Conservation (phyloP, 2,329 filamentous ascomycete genomes). For the Bertia moriformis region DNA sequence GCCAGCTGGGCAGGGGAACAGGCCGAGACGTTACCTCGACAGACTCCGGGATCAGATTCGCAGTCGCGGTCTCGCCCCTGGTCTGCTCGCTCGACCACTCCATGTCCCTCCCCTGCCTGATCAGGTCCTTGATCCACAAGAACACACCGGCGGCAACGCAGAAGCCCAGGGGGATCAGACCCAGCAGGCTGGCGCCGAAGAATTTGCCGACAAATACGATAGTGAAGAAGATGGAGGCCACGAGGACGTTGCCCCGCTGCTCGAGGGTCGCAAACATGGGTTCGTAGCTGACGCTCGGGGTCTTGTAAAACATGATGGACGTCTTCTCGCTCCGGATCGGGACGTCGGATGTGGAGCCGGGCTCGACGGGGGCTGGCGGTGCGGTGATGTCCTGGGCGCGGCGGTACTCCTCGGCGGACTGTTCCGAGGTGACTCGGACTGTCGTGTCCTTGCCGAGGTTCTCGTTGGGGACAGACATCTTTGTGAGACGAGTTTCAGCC, state of each 20-base stretch:
- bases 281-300: conserved; percentile 76
- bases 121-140: conserved; percentile 78
- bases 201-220: conserved; percentile 67
- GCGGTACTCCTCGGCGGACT: conserved; percentile 69
- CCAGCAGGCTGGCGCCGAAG: conserved; percentile 65
- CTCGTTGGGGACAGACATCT: conserved; percentile 80
- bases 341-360: conserved; percentile 77
- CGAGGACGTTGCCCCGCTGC: conserved; percentile 56
- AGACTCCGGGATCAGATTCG: conserved; percentile 81
- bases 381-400: conserved; percentile 77
- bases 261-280: conserved; percentile 72
- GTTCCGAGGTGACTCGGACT: conserved; percentile 54
- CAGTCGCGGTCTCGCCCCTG: conserved; percentile 70
- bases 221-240: conserved; percentile 53
- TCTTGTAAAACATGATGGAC: conserved; percentile 89
- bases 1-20: no score
- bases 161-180: conserved; percentile 58
- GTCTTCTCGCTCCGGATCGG: conserved; percentile 95
- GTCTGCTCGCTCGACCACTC: conserved; percentile 84
- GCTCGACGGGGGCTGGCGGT: conserved; percentile 71
- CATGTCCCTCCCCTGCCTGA: conserved; percentile 65
- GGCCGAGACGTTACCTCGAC: conserved; percentile 50
- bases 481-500: conserved; percentile 41
- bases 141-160: conserved; percentile 67
- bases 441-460: conserved; percentile 67